Conservation (phyloP, 768 basidiomycete genomes). For the Zangia roseola region DNA sequence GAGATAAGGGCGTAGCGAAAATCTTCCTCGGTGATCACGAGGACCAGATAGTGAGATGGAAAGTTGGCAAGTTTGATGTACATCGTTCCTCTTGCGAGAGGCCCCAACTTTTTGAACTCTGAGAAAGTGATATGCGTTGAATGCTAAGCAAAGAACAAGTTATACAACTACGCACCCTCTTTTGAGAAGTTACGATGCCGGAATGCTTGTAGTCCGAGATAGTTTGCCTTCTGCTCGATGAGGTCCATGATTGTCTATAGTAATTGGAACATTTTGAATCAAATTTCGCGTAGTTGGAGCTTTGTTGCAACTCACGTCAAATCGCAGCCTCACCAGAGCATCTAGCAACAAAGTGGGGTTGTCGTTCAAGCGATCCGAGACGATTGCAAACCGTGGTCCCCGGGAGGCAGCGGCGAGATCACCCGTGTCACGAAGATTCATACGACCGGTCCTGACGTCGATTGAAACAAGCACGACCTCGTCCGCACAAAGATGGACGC, state of each 20-base stretch:
- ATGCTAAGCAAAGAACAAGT: not conserved
- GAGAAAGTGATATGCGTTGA: not conserved
- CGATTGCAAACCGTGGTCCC: slow-evolving; percentile 57
- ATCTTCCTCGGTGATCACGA: slow-evolving; percentile 75
- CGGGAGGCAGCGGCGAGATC: slow-evolving; percentile 74
- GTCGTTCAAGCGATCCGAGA: slow-evolving; percentile 67
- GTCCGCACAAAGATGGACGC: slow-evolving; percentile 70
- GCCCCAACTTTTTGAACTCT: slow-evolving; percentile 76
- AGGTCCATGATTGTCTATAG: slow-evolving; percentile 82
- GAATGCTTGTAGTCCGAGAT: slow-evolving; percentile 78
- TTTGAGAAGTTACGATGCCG: slow-evolving; percentile 63
- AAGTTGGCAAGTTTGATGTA: slow-evolving; percentile 80
- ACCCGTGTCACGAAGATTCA: slow-evolving; percentile 79
- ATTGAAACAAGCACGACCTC: slow-evolving; percentile 76
- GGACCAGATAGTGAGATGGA: slow-evolving; percentile 78
- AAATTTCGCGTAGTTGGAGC: not conserved
- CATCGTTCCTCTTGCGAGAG: slow-evolving; percentile 55
- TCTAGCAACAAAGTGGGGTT: slow-evolving; percentile 59
- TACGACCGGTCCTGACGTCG: slow-evolving; percentile 74
- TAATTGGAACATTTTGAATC: not conserved
- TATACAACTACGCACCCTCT: slow-evolving; percentile 48
- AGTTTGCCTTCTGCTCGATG: slow-evolving; percentile 81
- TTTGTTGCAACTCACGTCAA: slow-evolving; percentile 48
- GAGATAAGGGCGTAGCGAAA: slow-evolving; percentile 83
- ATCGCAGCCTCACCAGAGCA: slow-evolving; percentile 57